phyloP scores from a whole-genome alignment of 2,329 filamentous ascomycete species.

The Penicillium sp. region DNA sequence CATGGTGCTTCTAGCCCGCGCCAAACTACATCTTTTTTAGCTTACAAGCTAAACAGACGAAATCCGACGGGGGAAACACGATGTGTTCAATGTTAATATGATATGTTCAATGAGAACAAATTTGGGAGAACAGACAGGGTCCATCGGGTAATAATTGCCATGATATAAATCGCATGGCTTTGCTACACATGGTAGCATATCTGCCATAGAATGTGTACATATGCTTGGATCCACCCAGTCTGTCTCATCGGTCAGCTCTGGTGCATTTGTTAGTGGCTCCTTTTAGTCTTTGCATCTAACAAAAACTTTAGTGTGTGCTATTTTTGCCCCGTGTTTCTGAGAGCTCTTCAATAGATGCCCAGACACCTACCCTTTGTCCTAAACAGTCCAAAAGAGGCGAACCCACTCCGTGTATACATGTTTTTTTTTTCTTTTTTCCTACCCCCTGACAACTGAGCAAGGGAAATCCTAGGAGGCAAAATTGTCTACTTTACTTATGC shows the following conservation, averaged over 20 bases:
- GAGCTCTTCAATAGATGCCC: constrained; percentile 3
- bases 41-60: not conserved
- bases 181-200: constrained; percentile 14
- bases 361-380: constrained; percentile 1
- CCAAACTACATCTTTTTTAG: not conserved
- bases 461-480: constrained; percentile 8
- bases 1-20: constrained; percentile 6
- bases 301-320: constrained; percentile 12
- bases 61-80: not conserved
- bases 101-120: not conserved
- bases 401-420: not conserved
- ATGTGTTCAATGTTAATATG: not conserved
- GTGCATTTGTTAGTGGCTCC: constrained; percentile 9
- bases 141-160: constrained; percentile 4
- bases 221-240: constrained; percentile 11
- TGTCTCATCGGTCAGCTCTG: constrained; percentile 14
- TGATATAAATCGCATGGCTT: constrained; percentile 15
- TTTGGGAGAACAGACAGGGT: not conserved
- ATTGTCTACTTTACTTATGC: constrained; percentile 1
- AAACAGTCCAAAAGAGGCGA: constrained; percentile 18
- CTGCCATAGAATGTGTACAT: not conserved
- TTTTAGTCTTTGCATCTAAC: constrained; percentile 8
- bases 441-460: constrained; percentile 1
- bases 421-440: not conserved
- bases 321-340: constrained; percentile 14